Base-by-base conservation (phyloP, 805 yeast genomes). In the Pachysolen tannophilus region DNA sequence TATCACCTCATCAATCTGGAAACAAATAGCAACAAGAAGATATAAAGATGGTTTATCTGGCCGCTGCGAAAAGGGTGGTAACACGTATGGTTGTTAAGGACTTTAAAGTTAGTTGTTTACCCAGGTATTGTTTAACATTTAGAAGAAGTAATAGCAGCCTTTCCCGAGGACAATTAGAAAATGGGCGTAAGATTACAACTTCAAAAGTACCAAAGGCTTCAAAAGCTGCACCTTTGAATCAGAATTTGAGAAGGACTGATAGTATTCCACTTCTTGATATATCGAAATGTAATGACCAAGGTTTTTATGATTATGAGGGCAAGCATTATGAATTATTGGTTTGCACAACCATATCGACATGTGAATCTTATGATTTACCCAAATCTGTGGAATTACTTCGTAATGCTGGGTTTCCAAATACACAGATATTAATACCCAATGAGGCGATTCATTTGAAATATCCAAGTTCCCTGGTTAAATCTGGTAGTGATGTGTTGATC, bases 311-410 rank as follows among this genome's bases (percentile, higher is more conserved):
- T 19, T n/a, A 8, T 17, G 17, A 37, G 9, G 13, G 25, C 10
- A 17, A 29, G 16, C 34, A 14, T 3, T 26, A 31, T 14, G 26
- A 32, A 27, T 29, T 44, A 19, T 16, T 39, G 13, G 71, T 81
- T 1, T 83, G 84, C 37, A 78, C 84, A 0, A 72, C 88, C 1
- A 69, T 79, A 3, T 81, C 94, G 1, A 67, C 78, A 0, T 79
- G 87, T 42, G 95, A 87, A 45, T 50, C 63, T 6, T 84, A 84
- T 43, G 77, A 84, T 49, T 60, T 87, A 30, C 55, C 58, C 0
- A 55, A 55, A 33, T 72, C 72, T 3, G 44, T 62, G n/a, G 53
- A 60, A 3, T 53, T 61, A 5, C 45, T 73, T 19, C 56, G 58
- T 11, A 46, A 52, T 1, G 46, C 46, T n/a, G 70, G 65, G 4